Evolutionary conservation across 441 rosid genomes (phyloP).

Genomic region (Mallotus japonicus): DNA sequence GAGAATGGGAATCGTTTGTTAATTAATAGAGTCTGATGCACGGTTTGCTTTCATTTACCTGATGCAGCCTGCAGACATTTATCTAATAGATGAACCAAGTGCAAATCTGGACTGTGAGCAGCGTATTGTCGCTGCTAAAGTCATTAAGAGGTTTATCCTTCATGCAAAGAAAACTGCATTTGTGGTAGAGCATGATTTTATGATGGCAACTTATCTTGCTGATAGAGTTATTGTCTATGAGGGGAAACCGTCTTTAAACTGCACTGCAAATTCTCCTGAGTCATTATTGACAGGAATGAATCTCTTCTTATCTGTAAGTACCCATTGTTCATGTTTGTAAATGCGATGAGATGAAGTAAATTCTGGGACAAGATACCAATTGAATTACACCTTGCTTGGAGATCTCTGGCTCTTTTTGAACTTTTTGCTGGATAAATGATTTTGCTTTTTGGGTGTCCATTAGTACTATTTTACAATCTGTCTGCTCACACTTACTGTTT

Average conservation of each 20-base stretch:
- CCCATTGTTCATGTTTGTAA: neutral
- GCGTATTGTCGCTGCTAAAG: constrained; percentile 93
- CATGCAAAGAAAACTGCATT: constrained; percentile 98
- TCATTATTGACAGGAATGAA: constrained; percentile 96
- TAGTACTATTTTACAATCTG: no score
- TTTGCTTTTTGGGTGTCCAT: neutral
- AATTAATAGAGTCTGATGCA: constrained; percentile 14
- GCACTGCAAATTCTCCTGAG: constrained; percentile 84
- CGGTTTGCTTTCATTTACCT: constrained; percentile 24
- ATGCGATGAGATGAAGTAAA: neutral
- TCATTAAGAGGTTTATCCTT: constrained; percentile 91
- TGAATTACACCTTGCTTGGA: neutral
- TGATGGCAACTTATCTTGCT: constrained; percentile 92
- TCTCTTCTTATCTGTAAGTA: constrained; percentile 87
- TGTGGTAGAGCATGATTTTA: constrained; percentile 95
- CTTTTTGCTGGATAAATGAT: neutral
- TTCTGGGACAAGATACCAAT: neutral
- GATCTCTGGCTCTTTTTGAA: neutral
- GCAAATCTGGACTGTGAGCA: constrained; percentile 98
- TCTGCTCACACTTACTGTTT: neutral
- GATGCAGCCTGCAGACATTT: constrained; percentile 85
- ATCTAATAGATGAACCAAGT: constrained; percentile 95
- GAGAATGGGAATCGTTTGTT: neutral
- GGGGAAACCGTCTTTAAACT: constrained; percentile 81
- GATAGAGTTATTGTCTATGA: constrained; percentile 94